Conservation (phyloP, 345 rosid genomes). For the Populus simonii region DNA sequence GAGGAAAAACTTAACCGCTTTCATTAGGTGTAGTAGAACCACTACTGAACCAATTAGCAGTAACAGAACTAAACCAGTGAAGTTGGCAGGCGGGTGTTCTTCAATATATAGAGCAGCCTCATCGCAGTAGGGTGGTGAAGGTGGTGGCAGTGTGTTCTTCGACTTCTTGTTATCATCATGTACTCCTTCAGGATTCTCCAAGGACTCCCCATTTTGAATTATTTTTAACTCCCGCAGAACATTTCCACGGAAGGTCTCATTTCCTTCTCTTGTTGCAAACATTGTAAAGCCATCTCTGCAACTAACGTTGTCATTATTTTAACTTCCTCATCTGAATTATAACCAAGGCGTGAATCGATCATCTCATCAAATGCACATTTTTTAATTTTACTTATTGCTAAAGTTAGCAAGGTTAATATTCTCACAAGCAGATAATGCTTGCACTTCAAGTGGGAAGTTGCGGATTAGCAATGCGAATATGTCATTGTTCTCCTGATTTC, state of each 20-base stretch:
- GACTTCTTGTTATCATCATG: constrained; percentile 9
- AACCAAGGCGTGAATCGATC: constrained; percentile 12
- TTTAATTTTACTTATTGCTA: constrained; percentile 12
- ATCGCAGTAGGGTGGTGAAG: constrained; percentile 34
- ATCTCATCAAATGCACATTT: constrained; percentile 10
- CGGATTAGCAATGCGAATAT: constrained; percentile 6
- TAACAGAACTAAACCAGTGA: constrained; percentile 55
- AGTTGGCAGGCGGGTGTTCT: constrained; percentile 25
- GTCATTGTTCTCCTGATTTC: not conserved
- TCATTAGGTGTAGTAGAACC: constrained; percentile 36
- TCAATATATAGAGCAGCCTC: constrained; percentile 27
- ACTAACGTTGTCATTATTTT: constrained; percentile 8
- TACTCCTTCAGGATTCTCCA: constrained; percentile 7
- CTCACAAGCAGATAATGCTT: not conserved
- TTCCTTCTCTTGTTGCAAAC: constrained; percentile 18
- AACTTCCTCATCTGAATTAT: constrained; percentile 10
- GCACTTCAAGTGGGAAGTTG: constrained; percentile 23
- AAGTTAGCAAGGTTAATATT: constrained; percentile 5
- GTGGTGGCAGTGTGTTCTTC: constrained; percentile 18
- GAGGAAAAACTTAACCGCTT: constrained; percentile 24
- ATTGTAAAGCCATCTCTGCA: constrained; percentile 18
- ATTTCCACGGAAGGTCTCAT: constrained; percentile 16
- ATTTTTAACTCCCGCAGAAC: constrained; percentile 10
- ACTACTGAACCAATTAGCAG: constrained; percentile 47
- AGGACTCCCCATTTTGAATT: constrained; percentile 16